Conservation (phyloP, 257 asterid genomes). For the Penstemon newberryi region DNA sequence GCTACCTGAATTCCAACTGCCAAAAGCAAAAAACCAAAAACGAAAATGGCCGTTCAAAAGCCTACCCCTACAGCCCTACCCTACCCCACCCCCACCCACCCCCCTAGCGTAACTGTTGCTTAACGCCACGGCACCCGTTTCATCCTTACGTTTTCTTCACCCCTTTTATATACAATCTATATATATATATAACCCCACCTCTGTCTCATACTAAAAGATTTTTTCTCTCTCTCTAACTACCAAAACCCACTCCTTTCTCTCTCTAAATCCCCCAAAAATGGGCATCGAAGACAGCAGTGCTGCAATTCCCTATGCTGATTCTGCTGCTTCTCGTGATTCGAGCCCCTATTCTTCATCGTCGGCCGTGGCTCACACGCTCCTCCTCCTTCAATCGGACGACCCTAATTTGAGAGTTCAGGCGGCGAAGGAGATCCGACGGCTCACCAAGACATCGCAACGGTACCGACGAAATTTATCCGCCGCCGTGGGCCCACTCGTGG, state of each 20-base stretch:
- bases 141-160: constrained; percentile 40
- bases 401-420: constrained; percentile 49
- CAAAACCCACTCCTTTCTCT: constrained; percentile 11
- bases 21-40: background rate
- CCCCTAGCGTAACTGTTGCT: constrained; percentile 43
- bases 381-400: constrained; percentile 58
- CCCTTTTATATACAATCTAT: background rate
- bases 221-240: background rate
- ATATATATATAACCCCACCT: background rate
- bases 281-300: constrained; percentile 29
- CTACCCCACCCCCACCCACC: background rate
- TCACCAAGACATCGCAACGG: constrained; percentile 79
- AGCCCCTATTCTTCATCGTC: constrained; percentile 37
- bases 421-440: constrained; percentile 82
- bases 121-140: constrained; percentile 54
- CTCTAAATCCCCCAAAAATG: constrained; percentile 29
- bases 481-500: constrained; percentile 66
- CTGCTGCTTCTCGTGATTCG: constrained; percentile 28
- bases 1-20: background rate
- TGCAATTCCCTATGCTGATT: constrained; percentile 34
- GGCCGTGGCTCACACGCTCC: constrained; percentile 47
- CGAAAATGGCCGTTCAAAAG: background rate
- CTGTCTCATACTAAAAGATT: background rate
- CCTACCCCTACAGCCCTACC: background rate
- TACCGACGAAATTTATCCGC: constrained; percentile 77